Base-by-base conservation (phyloP, 192 early-diverging fungal genomes). In the Entrophospora sp. region DNA sequence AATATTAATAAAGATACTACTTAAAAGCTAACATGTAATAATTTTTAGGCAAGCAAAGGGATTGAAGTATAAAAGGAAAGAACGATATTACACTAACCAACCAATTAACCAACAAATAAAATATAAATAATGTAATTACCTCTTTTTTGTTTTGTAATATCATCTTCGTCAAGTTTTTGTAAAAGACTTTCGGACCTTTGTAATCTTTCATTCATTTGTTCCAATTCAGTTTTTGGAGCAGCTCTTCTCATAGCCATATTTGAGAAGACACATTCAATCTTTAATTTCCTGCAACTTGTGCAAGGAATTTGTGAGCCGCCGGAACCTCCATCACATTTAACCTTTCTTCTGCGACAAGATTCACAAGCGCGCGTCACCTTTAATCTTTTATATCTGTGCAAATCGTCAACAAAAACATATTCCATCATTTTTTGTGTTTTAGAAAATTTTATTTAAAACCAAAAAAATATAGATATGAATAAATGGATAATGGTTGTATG, bases 311-410 rank as follows among this genome's bases (percentile, higher is more conserved):
- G 53, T n/a, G 53, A 85, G 2, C 77, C 69, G 37, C 83, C 81
- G 3, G 72, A 74, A 12, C 66, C 73, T 8, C 82, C 85, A 56
- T 88, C 82, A 69, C 87, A 88, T 60, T 86, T 88, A 64, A 85
- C 83, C 71, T 86, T 81, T 35, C 85, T 79, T 40, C 80, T 74
- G 37, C 84, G 75, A 59, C 87, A 88, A 34, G 73, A 73, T 64
- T 88, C 87, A 70, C 87, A 75, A 42, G 73, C 73, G 16, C 53
- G 27, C 12, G 53, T 57, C 13, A 57, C 53, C 34, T 57, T 57
- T 57, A 57, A 25, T 10, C 53, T 7, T 5, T 75, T 75, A 14
- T 61, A 57, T 1, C 53, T 20, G 34, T 57, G 53, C 31, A 57
- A 57, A 57, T 57, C 53, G 5, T 57, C 53, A 35, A 57, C 53